Base-by-base conservation (phyloP, 2,329 filamentous ascomycete species). In the Verticillium nubilum region DNA sequence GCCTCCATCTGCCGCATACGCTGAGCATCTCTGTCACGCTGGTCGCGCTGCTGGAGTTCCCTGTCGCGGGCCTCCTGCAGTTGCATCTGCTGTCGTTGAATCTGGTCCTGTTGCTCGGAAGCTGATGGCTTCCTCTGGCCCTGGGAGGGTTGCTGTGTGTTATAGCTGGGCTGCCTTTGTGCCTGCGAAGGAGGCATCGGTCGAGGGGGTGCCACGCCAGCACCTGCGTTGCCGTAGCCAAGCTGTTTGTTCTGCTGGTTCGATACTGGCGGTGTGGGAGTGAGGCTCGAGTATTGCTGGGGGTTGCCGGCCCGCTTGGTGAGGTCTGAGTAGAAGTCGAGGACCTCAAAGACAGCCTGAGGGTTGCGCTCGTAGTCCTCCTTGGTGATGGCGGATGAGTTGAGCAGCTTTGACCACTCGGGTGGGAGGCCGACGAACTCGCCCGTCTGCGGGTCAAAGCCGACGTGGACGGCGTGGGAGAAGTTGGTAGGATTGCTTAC, bases 401-500 rank as follows among this genome's bases (percentile, higher is more conserved):
- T 98, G 66, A 99, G 82, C 57, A 99, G 82, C 75, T 96, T 96
- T 70, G 96, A 95, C 95, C 95, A 99, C 78, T 99, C 95, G 5
- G 92, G 88, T 1, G 95, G 95, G 66, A 99, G 76, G 42, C 95
- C 95, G 54, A 96, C 92, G 69, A 99, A 99, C 66, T 95, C 92
- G 64, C 95, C 95, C 2, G 92, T 97, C 68, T 92, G 89, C 27
- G 94, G 92, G 72, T 99, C 95, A 71, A 98, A 99, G 61, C 95
- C 95, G 65, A 99, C 95, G 73, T 99, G 95, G 26, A 99, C 93
- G 54, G 93, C 90, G 73, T 99, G 95, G 26, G 90, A 92, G 78
- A 99, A 99, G 78, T 98, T 97, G 65, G 95, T 98, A 5, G 95
- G 95, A 74, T 98, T 97, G 77, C 94, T 97, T 59, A 99, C 95